phyloP scores from a whole-genome alignment of 345 rosid species.

The Turritis glabra region DNA sequence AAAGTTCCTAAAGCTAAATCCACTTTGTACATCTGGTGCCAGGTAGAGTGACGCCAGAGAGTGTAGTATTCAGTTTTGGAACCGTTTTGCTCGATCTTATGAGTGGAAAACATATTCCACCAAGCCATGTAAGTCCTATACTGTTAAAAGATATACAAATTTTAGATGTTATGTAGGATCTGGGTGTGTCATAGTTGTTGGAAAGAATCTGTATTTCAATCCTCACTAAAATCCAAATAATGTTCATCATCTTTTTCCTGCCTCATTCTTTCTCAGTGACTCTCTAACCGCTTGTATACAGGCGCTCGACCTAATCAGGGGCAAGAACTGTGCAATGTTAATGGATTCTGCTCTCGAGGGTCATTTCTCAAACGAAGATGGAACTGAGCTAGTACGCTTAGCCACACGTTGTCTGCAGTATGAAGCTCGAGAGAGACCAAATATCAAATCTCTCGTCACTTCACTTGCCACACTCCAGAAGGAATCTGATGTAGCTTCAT shows the following conservation, averaged over 20 bases:
- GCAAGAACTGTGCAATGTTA: conserved; percentile 84
- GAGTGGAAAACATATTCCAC: conserved; percentile 98
- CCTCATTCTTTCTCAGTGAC: neutral
- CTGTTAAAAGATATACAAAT: neutral
- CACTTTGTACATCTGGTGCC: conserved; percentile 33
- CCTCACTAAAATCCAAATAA: neutral
- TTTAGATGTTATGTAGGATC: conserved; percentile 5
- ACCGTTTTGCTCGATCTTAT: conserved; percentile 92
- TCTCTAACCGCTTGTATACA: conserved; percentile 40
- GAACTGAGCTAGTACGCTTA: conserved; percentile 80
- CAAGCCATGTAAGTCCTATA: conserved; percentile 76
- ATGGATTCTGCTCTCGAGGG: conserved; percentile 98
- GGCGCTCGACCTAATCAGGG: conserved; percentile 95
- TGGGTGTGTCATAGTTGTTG: conserved; percentile 6
- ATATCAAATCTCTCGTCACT: conserved; percentile 76
- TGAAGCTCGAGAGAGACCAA: conserved; percentile 98
- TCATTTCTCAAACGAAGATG: conserved; percentile 88
- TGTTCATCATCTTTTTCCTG: conserved; percentile 11
- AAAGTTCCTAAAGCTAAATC: neutral
- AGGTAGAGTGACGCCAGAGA: conserved; percentile 96
- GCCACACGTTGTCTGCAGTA: conserved; percentile 95
- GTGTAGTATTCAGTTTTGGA: conserved; percentile 97
- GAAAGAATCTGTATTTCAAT: neutral
- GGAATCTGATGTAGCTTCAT: conserved; percentile 72
- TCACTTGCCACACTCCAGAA: conserved; percentile 80